Base-by-base conservation (phyloP, 1,139 yeast species). In the Yamadazyma atlantica region DNA sequence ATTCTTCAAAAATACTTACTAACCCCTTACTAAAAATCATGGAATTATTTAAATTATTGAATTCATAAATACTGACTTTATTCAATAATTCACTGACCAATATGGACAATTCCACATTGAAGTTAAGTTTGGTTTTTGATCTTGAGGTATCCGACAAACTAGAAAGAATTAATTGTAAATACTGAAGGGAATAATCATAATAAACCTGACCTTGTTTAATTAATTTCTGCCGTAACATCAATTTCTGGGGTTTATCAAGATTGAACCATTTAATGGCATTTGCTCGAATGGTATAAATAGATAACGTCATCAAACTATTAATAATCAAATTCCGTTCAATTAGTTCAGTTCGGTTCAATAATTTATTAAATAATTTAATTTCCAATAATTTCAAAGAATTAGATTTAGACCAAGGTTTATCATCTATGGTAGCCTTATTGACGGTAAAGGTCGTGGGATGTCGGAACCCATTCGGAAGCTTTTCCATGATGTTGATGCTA, bases 21-120 rank as follows among this genome's bases (percentile, higher is more conserved):
- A 59, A 43, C 1, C 68, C 68, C 26, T 54, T 51, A 22, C 57
- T 49, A 34, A 61, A 62, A 10, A 62, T 50, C 4, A 50, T 37
- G 6, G 57, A 50, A 21, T 57, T 50, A 11, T 45, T 36, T 23
- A 57, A 42, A 34, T 53, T 50, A 12, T 45, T 36, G 33, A 50
- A 50, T 33, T 60, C 63, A 33, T 57, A 60, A 14, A 60, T 51
- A 32, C 62, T 51, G 13, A 58, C 47, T 32, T 51, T 55, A 41
- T 58, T 59, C 15, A 62, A 48, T n/a, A 58, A 32, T 8, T 57
- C 52, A 21, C 58, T 51, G 2, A 55, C 57, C 4, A 54, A 41
- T 11, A 60, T 45, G 1, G 62, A 55, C 3, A 57, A 37, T 11
- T 53, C 46, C 4, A 57, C 43, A 35, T 57, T 52, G 39, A 50